Percentiles rank a stretch among this genome's conserved stretches.
phyloP scores from a whole-genome alignment of 345 rosid genomes.

The Heritiera fomes region DNA sequence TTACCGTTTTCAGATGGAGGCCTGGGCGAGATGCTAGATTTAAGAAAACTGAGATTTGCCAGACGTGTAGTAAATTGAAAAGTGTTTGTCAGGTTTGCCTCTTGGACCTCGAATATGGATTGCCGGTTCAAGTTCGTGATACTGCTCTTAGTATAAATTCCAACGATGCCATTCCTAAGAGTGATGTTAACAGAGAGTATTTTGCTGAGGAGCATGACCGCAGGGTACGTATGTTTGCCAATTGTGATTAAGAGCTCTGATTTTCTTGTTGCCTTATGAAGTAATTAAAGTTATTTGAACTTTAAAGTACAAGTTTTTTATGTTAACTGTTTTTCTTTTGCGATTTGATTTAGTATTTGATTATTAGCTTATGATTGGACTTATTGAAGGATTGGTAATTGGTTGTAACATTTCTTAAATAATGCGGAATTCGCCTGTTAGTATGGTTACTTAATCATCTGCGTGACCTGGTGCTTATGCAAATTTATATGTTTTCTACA shows the following conservation, averaged over 20 bases:
- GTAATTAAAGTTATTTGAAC: no score
- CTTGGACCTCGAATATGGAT: constrained; percentile 87
- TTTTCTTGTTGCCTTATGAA: not conserved
- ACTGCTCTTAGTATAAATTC: constrained; percentile 76
- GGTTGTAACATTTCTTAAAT: not conserved
- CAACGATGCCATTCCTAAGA: constrained; percentile 80
- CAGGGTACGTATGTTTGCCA: constrained; percentile 43
- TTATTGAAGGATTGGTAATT: not conserved
- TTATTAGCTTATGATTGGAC: not conserved
- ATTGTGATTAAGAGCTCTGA: no score
- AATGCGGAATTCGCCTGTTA: no score
- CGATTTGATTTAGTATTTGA: not conserved
- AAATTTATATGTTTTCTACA: not conserved
- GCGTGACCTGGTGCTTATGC: not conserved
- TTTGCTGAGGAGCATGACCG: constrained; percentile 96
- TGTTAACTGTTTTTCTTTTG: not conserved
- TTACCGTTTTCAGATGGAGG: constrained; percentile 93
- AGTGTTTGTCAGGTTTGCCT: constrained; percentile 98
- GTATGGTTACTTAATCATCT: not conserved
- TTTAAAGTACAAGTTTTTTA: no score
- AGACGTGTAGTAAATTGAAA: constrained; percentile 91
- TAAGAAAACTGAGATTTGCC: constrained; percentile 91
- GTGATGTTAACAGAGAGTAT: constrained; percentile 85
- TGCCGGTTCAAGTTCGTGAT: constrained; percentile 93
- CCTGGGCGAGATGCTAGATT: constrained; percentile 91